Evolutionary conservation across 768 basidiomycete genomes (phyloP).

Genomic region (Tubosaeta brunneosetosa): DNA sequence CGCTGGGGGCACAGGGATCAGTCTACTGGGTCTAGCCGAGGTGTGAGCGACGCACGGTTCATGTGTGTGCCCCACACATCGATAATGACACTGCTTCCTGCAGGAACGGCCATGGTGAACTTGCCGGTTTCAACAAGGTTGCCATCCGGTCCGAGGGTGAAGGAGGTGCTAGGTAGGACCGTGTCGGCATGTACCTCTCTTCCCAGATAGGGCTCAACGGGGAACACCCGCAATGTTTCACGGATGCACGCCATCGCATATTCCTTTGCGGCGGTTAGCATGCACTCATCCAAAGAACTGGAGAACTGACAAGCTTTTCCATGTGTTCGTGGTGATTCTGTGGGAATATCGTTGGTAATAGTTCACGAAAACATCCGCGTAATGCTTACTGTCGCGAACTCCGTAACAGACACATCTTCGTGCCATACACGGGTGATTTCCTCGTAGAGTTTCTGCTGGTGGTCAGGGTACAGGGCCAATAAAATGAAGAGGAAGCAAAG

Average conservation of each 20-base stretch:
- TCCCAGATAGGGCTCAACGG: constrained; percentile 33
- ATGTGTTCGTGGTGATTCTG: constrained; percentile 40
- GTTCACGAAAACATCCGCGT: neutral
- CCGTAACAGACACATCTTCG: constrained; percentile 25
- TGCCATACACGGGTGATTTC: constrained; percentile 42
- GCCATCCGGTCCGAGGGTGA: constrained; percentile 24
- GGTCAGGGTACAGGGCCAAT: constrained; percentile 47
- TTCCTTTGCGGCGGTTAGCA: constrained; percentile 28
- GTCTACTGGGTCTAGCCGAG: neutral
- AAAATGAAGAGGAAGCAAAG: constrained; percentile 40
- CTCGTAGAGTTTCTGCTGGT: constrained; percentile 43
- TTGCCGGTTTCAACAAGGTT: constrained; percentile 23
- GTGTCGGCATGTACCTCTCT: constrained; percentile 36
- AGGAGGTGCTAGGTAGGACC: constrained; percentile 31
- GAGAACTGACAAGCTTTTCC: constrained; percentile 31
- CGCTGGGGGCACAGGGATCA: constrained; percentile 25
- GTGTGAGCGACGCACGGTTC: constrained; percentile 36
- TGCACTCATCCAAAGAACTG: neutral
- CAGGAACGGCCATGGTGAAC: constrained; percentile 33
- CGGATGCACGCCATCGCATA: constrained; percentile 41
- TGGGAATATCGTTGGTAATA: neutral
- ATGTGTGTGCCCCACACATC: constrained; percentile 42
- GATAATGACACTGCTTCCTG: constrained; percentile 36
- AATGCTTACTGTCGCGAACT: constrained; percentile 26
- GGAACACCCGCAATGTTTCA: constrained; percentile 44